phyloP scores from a whole-genome alignment of 2,329 filamentous ascomycete species.

The Pleoardoris graminearum region DNA sequence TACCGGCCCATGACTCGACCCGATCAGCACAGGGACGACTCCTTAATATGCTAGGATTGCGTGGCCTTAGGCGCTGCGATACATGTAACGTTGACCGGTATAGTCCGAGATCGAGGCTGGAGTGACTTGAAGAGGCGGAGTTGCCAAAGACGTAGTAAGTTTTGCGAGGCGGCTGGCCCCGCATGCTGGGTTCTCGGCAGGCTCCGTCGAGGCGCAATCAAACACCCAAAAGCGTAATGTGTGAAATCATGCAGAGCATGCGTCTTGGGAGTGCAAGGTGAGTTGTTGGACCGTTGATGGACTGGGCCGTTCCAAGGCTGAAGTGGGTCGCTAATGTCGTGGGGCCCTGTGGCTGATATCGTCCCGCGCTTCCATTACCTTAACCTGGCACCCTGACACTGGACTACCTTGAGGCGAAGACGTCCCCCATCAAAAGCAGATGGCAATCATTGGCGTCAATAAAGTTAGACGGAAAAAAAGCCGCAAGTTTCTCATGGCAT shows the following conservation, averaged over 20 bases:
- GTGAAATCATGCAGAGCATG: neutral
- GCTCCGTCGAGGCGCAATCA: too few relatives aligned
- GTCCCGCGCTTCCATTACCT: neutral
- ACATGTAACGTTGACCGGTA: neutral
- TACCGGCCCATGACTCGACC: too few relatives aligned
- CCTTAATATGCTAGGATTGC: neutral
- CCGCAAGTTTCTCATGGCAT: slow-evolving; percentile 3
- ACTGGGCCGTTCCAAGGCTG: slow-evolving; percentile 1
- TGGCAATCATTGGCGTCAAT: slow-evolving; percentile 5
- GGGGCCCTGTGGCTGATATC: neutral
- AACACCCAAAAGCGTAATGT: too few relatives aligned
- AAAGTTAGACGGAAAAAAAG: neutral
- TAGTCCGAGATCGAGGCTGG: neutral
- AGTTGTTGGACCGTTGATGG: too few relatives aligned
- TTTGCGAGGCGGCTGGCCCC: neutral
- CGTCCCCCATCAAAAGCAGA: neutral
- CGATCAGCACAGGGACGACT: slow-evolving; percentile 3
- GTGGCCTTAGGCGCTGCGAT: neutral
- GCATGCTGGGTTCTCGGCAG: neutral
- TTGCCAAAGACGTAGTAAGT: neutral
- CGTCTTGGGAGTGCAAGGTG: neutral
- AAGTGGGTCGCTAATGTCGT: neutral
- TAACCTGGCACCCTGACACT: too few relatives aligned
- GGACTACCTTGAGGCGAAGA: neutral
- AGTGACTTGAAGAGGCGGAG: neutral